Conservation (phyloP, 495 filamentous ascomycete species). For the Penicillium robsamsonii region DNA sequence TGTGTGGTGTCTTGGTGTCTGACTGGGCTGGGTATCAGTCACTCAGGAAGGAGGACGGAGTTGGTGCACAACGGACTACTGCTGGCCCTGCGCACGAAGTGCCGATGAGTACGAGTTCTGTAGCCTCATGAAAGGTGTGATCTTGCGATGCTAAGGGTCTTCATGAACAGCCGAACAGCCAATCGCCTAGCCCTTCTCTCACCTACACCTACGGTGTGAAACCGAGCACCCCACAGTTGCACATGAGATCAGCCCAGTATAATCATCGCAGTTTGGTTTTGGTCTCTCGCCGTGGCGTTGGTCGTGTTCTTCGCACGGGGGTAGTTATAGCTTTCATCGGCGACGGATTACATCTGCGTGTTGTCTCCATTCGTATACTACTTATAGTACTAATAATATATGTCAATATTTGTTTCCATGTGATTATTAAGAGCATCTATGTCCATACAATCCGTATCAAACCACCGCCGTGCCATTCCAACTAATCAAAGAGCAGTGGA, state of each 20-base stretch:
- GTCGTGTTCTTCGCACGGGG: background rate
- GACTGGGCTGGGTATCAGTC: constrained; percentile 30
- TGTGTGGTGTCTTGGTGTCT: constrained; percentile 28
- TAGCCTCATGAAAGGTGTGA: constrained; percentile 15
- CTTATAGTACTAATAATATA: background rate
- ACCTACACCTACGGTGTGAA: constrained; percentile 14
- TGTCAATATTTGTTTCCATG: background rate
- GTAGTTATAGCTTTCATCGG: background rate
- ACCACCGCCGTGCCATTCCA: background rate
- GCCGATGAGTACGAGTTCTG: constrained; percentile 22
- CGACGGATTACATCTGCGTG: background rate
- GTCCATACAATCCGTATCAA: background rate
- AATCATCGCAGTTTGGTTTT: background rate
- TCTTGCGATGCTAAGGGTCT: constrained; percentile 23
- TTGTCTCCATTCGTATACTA: background rate
- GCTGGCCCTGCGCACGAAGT: constrained; percentile 12
- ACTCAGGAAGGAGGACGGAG: constrained; percentile 13
- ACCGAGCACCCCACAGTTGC: constrained; percentile 6
- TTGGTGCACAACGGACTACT: background rate
- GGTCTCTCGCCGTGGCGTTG: background rate
- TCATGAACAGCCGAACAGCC: constrained; percentile 23
- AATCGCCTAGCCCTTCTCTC: constrained; percentile 16
- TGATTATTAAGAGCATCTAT: constrained; percentile 3
- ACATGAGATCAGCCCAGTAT: background rate
- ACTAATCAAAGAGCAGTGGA: constrained; percentile 6